Evolutionary conservation across 2,329 filamentous ascomycete species (phyloP).

Genomic region (Raffaelea arxii): DNA sequence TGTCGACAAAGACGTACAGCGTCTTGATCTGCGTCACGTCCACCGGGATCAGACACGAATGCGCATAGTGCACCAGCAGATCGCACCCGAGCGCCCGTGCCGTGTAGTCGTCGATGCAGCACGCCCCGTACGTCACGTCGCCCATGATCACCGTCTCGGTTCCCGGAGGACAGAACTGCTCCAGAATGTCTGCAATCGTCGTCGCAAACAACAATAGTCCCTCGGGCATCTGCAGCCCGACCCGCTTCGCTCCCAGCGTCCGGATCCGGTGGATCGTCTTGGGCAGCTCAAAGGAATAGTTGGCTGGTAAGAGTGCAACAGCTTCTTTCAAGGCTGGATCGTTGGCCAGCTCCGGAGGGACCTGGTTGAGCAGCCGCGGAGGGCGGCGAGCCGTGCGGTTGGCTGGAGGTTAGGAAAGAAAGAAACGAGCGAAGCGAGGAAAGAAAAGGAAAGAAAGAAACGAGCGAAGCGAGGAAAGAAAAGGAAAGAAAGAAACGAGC

Average conservation of each 20-base stretch:
- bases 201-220: conserved; percentile 92
- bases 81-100: conserved; percentile 90
- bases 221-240: conserved; percentile 96
- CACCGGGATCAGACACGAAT: conserved; percentile 92
- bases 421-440: neutral
- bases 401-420: conserved; percentile 35
- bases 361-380: conserved; percentile 78
- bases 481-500: neutral
- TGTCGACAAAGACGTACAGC: conserved; percentile 96
- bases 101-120: conserved; percentile 98
- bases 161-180: conserved; percentile 85
- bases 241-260: conserved; percentile 64
- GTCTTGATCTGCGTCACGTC: conserved; percentile 96
- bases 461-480: neutral
- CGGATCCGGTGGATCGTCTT: conserved; percentile 96
- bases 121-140: conserved; percentile 96
- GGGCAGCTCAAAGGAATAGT: conserved; percentile 97
- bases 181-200: conserved; percentile 92
- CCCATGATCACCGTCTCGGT: conserved; percentile 97
- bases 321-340: conserved; percentile 80
- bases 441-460: neutral
- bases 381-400: conserved; percentile 56
- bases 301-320: conserved; percentile 77
- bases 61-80: conserved; percentile 89
- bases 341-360: conserved; percentile 77